Percentiles rank a stretch among this genome's conserved stretches.
phyloP scores from a whole-genome alignment of 306 rosid genomes.

The Cucumis sativus region DNA sequence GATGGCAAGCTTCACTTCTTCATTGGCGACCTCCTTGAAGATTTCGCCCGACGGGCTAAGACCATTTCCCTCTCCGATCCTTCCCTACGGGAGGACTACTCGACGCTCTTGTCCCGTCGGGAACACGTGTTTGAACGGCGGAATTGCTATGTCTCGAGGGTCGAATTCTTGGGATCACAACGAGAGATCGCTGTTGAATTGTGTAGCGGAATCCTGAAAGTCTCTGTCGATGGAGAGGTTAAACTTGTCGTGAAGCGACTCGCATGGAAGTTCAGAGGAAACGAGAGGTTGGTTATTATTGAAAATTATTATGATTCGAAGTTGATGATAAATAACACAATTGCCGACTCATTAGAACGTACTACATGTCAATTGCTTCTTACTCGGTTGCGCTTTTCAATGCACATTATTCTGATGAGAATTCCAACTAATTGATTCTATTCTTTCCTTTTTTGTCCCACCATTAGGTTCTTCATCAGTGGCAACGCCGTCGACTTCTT shows the following conservation, averaged over 20 bases:
- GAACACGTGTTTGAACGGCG: conserved; percentile 58
- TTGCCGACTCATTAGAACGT: no score
- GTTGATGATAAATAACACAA: no score
- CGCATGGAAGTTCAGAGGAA: conserved; percentile 87
- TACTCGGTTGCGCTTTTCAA: no score
- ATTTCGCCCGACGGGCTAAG: conserved; percentile 23
- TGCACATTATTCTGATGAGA: no score
- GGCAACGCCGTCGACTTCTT: conserved; percentile 63
- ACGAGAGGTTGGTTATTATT: conserved; percentile 27
- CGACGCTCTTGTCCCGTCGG: conserved; percentile 43
- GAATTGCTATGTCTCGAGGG: conserved; percentile 19
- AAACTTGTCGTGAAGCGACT: conserved; percentile 49
- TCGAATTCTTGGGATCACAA: conserved; percentile 38
- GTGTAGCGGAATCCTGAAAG: conserved; percentile 41
- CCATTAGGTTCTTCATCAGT: conserved; percentile 23
- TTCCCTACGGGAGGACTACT: background rate
- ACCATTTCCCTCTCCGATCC: background rate
- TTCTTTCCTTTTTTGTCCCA: background rate
- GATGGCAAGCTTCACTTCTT: conserved; percentile 35
- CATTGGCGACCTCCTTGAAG: conserved; percentile 43
- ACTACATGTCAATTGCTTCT: no score
- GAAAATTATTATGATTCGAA: background rate
- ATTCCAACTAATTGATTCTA: background rate
- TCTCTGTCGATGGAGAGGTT: conserved; percentile 44
- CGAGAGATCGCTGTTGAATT: conserved; percentile 49